Evolutionary conservation across 2,329 filamentous ascomycete genomes (phyloP), one percentile per base, ranked within the genome.

Genomic region (Bimuria novae-zelandiae): DNA sequence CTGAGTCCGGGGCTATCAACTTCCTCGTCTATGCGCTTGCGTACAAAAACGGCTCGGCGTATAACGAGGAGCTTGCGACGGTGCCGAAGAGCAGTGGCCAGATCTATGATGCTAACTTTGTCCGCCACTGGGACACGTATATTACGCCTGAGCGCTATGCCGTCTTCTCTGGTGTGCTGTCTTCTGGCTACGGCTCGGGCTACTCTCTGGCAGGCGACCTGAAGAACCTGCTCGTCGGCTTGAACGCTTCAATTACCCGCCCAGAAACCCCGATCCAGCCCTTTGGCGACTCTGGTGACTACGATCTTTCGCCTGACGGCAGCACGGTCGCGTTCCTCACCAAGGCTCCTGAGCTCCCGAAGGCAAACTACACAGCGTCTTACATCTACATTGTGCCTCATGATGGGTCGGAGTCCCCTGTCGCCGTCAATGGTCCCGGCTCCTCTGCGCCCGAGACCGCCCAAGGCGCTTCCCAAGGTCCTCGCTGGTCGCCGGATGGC

Each of bases 91-190:
- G 85, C 32, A 82, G 83, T 2, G 90, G 84, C 22, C 86, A 84
- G 64, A 80, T 91, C 21, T 94, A 94, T 69, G 84, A 85, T 25
- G 84, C 82, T 48, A 83, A 91, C 41, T 94, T 89, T 64, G 88
- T 90, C 27, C 84, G 90, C 19, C 89, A 95, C 67, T 95, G 90
- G 90, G 89, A 95, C 70, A 74, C 81, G 10, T 95, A 89, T 76
- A 79, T 86, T 33, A 84, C 82, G 0, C 81, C 85, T 32, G 86
- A 90, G 64, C 84, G 82, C 56, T 88, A 86, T 64, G 83, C 88
- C 2, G 79, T 96, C 21, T 94, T 89, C 79, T 89, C 89, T 36
- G 87, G 87, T 32, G 80, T 82, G 1, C 72, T 94, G 25, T 52
- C 57, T 19, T 58, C 58, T 62, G 50, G 72, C 63, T 56, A 71